These are phyloP conservation scores for Lepidium sativum DNA, from an alignment of 345 rosid species.

Conservation along the genomic window DNA sequence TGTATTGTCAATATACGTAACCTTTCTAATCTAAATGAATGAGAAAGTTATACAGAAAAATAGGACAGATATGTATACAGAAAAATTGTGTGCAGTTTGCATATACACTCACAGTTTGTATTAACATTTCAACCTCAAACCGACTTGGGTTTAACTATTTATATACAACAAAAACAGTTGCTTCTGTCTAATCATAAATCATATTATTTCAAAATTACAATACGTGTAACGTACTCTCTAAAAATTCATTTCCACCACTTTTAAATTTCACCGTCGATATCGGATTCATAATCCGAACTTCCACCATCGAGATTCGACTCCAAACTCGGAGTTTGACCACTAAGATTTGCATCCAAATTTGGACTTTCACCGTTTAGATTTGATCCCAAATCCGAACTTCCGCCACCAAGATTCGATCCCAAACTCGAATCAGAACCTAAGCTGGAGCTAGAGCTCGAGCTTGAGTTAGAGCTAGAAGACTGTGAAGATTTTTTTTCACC, in stretches of 20 bases:
- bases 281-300: background rate
- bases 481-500: constrained; percentile 11
- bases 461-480: background rate
- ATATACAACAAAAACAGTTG: background rate
- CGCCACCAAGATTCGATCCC: background rate
- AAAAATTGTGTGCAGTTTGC: too few species aligned
- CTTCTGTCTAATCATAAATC: background rate
- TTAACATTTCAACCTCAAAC: background rate
- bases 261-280: background rate
- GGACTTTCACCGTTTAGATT: background rate
- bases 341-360: background rate
- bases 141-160: background rate
- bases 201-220: background rate
- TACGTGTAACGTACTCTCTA: background rate
- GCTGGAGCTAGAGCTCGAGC: background rate
- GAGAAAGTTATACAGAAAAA: too few species aligned
- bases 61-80: too few species aligned
- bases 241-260: background rate
- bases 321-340: background rate
- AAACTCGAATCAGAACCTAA: background rate
- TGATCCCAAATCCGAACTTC: background rate
- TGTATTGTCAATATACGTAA: too few species aligned
- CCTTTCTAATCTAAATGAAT: too few species aligned
- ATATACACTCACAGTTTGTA: too few species aligned
- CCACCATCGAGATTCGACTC: background rate